Evolutionary conservation across 352 stramenopile species (phyloP), one percentile per base, ranked within the genome.

Genomic region (Pseudoperonospora humuli): DNA sequence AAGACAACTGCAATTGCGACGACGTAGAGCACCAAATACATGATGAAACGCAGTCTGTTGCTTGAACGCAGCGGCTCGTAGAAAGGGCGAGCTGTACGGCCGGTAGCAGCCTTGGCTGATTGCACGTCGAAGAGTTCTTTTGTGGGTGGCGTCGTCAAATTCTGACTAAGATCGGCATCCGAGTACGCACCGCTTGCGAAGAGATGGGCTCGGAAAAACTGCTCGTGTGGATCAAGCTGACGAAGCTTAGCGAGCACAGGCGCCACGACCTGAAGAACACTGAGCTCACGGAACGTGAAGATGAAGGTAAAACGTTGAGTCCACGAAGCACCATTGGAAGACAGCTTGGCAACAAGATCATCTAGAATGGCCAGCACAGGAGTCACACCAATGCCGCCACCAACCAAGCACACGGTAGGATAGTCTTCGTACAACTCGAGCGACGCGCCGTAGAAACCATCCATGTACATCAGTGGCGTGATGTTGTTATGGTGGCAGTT

Each of bases 21-120:
- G 13, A 66, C 47, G 26, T 64, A 72, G 3, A 82, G 53, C 29
- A 53, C 50, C 1, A 68, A 27, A 23, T 67, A 56, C 53, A 82
- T 61, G 32, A 62, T 24, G 7, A 67, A 58, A 8, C 61, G 61
- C 10, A 72, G 31, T 4, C 7, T 40, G 26, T 58, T 54, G 56
- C 67, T 65, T 14, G 70, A 72, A 6, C 70, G 70, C 42, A 82
- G 42, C n/a, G 70, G 70, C 52, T 75, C 66, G 55, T 74, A 73
- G 53, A 82, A 82, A 0, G 67, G 47, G 11, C 61, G 64, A 19
- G 54, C 33, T 11, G 41, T 25, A 28, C 25, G 37, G 13, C 33
- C 54, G 3, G 43, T 50, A 8, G 42, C 46, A 7, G 39, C 35
- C 47, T 66, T 66, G 2, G 17, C 20, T 18, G 33, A 23, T 28